Base-by-base conservation (phyloP, 2,329 filamentous ascomycete species). In the Mollisia scopiformis region DNA sequence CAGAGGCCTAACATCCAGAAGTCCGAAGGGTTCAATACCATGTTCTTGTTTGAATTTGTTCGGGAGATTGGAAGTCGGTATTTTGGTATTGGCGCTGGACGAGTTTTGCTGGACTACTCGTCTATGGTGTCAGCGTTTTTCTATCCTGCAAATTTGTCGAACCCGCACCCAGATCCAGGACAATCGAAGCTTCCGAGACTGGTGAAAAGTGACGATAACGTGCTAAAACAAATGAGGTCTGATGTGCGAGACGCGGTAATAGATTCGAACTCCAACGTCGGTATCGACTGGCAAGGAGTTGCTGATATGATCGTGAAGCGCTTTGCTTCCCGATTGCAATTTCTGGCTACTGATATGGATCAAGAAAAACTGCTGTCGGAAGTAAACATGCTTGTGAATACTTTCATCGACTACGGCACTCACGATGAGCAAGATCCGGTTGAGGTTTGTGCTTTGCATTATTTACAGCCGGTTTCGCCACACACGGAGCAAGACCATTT, bases 11-110 rank as follows among this genome's bases (percentile, higher is more conserved):
- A 27, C 11, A 49, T 54, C 2, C 21, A 39, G 31, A 41, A n/a
- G 19, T 30, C 65, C 21, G 13, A n/a, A 6, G 2, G 21, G 35
- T 3, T 66, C 67, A 16, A 64, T 69, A 62, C 39, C 16, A n/a
- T n/a, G n/a, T n/a, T n/a, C n/a, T n/a, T n/a, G n/a, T 28, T 54
- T 27, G 31, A 54, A 80, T 79, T 62, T 69, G 74, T 41, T 69
- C 76, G 53, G 19, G 78, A 77, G 2, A 66, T 80, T 1, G 71
- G 74, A 0, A 69, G 72, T 10, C 70, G 79, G 6, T 80, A 79
- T 65, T 71, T 79, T 58, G 78, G 76, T 1, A 78, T 82, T 52
- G 76, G 75, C 8, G 76, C 74, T 1, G 64, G 68, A 4, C 70
- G 71, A 59, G 59, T 72, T 3, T 41, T 41, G 23, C 21, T 73